Percentiles rank a stretch among this genome's conserved stretches.
Evolutionary conservation across 2,329 filamentous ascomycete genomes (phyloP).

Genomic region (Parastagonospora avenae): DNA sequence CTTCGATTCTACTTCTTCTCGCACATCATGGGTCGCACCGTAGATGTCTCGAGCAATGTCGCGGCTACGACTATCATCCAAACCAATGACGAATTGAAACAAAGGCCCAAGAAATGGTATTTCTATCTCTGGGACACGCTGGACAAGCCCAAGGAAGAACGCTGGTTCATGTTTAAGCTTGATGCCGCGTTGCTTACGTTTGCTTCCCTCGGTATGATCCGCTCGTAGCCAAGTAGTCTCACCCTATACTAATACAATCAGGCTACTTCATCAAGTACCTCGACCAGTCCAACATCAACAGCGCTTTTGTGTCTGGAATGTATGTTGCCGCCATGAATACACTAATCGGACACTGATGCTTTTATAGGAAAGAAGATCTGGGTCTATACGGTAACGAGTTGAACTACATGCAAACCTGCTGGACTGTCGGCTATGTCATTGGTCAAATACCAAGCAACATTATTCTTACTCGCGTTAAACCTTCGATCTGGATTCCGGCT

Average conservation of each 20-base stretch:
- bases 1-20: not conserved
- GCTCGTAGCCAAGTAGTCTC: not conserved
- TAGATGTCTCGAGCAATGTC: constrained; percentile 1
- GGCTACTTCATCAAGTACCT: constrained; percentile 60
- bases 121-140: constrained; percentile 60
- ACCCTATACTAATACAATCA: constrained; percentile 12
- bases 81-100: constrained; percentile 7
- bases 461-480: constrained; percentile 55
- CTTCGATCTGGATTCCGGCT: constrained; percentile 55
- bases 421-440: constrained; percentile 66
- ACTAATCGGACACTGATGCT: not conserved
- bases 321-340: constrained; percentile 4
- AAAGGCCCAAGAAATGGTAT: constrained; percentile 48
- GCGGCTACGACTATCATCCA: constrained; percentile 1
- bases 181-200: constrained; percentile 57
- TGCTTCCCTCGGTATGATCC: constrained; percentile 48
- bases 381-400: constrained; percentile 59
- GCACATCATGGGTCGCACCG: constrained; percentile 1
- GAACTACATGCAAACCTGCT: constrained; percentile 62
- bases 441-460: constrained; percentile 59
- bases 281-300: constrained; percentile 51
- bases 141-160: constrained; percentile 58
- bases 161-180: constrained; percentile 56
- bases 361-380: constrained; percentile 58
- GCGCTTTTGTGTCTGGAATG: constrained; percentile 39